Base-by-base conservation (phyloP, 1,284 basidiomycete species). In the Malassezia vespertilionis region DNA sequence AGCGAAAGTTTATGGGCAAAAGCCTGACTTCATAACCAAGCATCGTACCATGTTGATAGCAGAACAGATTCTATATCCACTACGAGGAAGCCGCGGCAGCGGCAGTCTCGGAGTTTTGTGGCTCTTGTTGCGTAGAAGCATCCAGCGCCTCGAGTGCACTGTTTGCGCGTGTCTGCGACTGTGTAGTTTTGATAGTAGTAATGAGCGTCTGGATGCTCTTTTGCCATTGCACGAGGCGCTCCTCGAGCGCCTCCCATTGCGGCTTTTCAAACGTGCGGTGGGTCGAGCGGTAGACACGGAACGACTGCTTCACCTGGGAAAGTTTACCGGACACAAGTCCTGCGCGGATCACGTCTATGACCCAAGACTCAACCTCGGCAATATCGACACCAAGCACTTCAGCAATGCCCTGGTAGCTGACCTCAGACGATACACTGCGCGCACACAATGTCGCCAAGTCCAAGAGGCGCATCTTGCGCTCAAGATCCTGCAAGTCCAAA, bases 301-400 rank as follows among this genome's bases (percentile, higher is more conserved):
- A 65, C 11, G 61, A 57, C 18, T 56, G 40, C 26, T 58, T 58
- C 10, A 67, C 63, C 49, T 70, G 67, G 28, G 57, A 60, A 15
- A 70, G 56, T 47, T 69, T 69, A 18, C 67, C 67, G 0, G 45
- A 47, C 2, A 69, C 66, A 11, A 70, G 46, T 5, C 66, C 67
- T 12, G 65, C 67, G 9, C 67, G 61, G 35, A 70, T 69, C 24
- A 70, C 65, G 32, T 70, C 67, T 38, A 70, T 70, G n/a, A 70
- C 61, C 66, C 66, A 69, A 12, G 51, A 33, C 54, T 70, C 67
- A 4, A 70, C 67, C n/a, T 67, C 61, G 24, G 55, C 54, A 20
- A 52, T 38, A 4, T 32, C 22, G 17, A 66, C 53, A 12, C 53
- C 33, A 30, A 68, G 49, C 20, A 52, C 51, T 17, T 46, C 21